Evolutionary conservation across 495 filamentous ascomycete species (phyloP).

Genomic region (Penicillium longicatenatum): DNA sequence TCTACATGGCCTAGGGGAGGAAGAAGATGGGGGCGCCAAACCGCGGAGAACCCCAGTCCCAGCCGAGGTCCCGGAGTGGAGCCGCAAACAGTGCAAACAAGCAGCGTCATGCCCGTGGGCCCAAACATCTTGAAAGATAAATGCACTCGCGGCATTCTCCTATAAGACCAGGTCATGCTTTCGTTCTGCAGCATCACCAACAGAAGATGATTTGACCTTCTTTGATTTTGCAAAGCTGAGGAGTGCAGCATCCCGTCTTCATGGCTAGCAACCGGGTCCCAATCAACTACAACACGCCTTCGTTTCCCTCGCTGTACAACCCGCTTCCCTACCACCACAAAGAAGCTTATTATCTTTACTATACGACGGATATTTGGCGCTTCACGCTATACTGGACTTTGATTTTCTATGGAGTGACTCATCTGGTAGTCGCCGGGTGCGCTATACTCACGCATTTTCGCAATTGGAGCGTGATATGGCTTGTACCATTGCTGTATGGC

Average conservation of each 20-base stretch:
- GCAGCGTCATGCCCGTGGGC: constrained; percentile 14
- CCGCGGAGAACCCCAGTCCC: constrained; percentile 39
- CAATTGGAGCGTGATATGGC: constrained; percentile 75
- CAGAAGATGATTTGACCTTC: constrained; percentile 6
- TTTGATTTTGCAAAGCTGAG: neutral
- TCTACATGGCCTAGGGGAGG: constrained; percentile 24
- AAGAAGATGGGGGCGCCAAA: constrained; percentile 17
- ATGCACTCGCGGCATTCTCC: neutral
- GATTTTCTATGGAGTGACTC: constrained; percentile 47
- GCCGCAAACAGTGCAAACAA: constrained; percentile 47
- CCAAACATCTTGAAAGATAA: constrained; percentile 5
- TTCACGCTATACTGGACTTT: constrained; percentile 90
- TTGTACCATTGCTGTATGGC: constrained; percentile 73
- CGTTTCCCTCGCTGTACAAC: constrained; percentile 89
- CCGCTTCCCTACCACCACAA: constrained; percentile 57
- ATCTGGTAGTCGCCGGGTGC: constrained; percentile 62
- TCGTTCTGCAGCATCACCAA: neutral
- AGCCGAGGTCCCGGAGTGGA: constrained; percentile 40
- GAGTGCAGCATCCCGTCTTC: constrained; percentile 1
- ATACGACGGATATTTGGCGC: constrained; percentile 80
- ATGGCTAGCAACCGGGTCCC: constrained; percentile 57
- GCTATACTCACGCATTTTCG: constrained; percentile 69
- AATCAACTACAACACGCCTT: constrained; percentile 67
- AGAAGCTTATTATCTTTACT: constrained; percentile 69
- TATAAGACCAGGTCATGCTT: neutral